Evolutionary conservation across 2,329 filamentous ascomycete genomes (phyloP), one percentile per base, ranked within the genome.

Genomic region (Talaromyces islandicus): DNA sequence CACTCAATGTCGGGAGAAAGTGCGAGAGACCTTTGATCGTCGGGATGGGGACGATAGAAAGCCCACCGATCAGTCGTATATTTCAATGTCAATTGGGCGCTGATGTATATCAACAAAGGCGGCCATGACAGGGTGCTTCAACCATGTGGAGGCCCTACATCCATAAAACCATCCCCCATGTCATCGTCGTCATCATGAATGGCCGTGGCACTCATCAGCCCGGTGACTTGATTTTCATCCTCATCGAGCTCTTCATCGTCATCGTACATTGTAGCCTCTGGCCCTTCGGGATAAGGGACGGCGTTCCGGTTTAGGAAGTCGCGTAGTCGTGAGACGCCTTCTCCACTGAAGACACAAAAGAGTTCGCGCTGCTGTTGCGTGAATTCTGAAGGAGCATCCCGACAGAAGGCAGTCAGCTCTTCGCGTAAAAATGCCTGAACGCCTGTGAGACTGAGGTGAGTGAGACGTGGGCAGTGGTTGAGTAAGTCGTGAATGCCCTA

Each of bases 341-440:
- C 83, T 6, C 94, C 93, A 1, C 92, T 97, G 74, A 99, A 99
- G 58, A 99, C 94, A 70, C 94, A 99, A 72, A 99, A 99, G 7
- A 97, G 91, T 57, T 93, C 88, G 64, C 94, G 87, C 73, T 99
- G 94, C 70, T 97, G 92, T 53, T 93, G 89, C 19, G 92, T 97
- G 72, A 99, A 99, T 75, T 97, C 94, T 62, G 83, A 76, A 41
- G 94, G 94, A 1, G 94, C 91, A 67, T 90, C 87, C 63, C 94
- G 87, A 71, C 94, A 97, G 73, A 91, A 97, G 6, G 82, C 80
- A 57, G 91, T 88, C 30, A 97, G 83, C 66, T 97, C 92, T 59
- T 91, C 87, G 57, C 89, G 85, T 32, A 96, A 83, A 72, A 99
- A 99, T 1, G 91, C 91, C 68, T 90, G 88, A 3, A 99, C 92